These are phyloP conservation scores for Dactylonectria macrodidyma DNA, from an alignment of 2,329 filamentous ascomycete species.

Conservation along the genomic window DNA sequence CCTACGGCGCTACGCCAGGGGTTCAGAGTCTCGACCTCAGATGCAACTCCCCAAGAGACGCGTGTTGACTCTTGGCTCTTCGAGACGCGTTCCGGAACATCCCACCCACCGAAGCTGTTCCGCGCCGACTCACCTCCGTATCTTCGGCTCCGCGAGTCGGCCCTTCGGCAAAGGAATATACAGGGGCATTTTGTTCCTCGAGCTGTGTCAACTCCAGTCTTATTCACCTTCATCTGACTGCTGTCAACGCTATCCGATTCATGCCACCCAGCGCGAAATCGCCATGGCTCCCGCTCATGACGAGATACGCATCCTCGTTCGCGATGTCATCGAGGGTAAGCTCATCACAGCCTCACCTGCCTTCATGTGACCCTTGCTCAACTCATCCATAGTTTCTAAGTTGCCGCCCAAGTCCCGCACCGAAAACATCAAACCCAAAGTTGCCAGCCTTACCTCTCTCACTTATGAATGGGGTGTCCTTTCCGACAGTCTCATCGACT, in stretches of 20 bases:
- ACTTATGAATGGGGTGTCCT: slow-evolving; percentile 79
- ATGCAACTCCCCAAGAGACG: slow-evolving; percentile 11
- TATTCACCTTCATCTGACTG: background rate
- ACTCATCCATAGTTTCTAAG: slow-evolving; percentile 64
- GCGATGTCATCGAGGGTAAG: slow-evolving; percentile 55
- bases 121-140: slow-evolving; percentile 26
- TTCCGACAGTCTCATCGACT: slow-evolving; percentile 69
- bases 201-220: background rate
- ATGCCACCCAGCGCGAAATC: slow-evolving; percentile 15
- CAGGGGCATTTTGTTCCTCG: background rate
- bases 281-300: slow-evolving; percentile 49
- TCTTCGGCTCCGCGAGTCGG: slow-evolving; percentile 29
- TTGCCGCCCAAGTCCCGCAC: slow-evolving; percentile 76
- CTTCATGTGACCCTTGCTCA: slow-evolving; percentile 4
- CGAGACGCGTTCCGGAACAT: slow-evolving; percentile 27
- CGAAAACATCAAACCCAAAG: slow-evolving; percentile 72
- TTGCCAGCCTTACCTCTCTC: slow-evolving; percentile 74
- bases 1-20: too few relatives aligned
- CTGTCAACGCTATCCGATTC: background rate
- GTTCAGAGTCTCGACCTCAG: too few relatives aligned
- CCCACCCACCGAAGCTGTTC: slow-evolving; percentile 17
- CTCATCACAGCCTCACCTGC: slow-evolving; percentile 3
- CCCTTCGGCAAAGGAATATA: slow-evolving; percentile 14
- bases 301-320: slow-evolving; percentile 54
- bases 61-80: slow-evolving; percentile 17